Evolutionary conservation across 768 basidiomycete genomes (phyloP), one percentile per base, ranked within the genome.

Genomic region (Trametes cingulata): DNA sequence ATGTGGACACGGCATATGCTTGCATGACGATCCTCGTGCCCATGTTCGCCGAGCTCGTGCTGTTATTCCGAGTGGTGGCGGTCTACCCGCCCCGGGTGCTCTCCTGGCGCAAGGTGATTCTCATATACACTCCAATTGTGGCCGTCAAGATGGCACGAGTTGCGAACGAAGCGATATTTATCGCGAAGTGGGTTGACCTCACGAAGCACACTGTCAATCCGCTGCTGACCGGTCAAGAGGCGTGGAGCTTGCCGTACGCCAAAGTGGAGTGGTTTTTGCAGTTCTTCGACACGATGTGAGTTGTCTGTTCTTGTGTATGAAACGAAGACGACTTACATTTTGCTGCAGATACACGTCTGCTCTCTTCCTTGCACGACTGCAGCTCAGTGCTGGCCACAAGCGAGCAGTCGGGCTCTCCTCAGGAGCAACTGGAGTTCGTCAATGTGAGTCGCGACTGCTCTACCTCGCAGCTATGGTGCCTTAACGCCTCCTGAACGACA

Each of bases 1-100:
- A 29, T 12, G 8, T 60, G 8, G 35, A 53, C 24, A 55, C 48
- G 12, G 39, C 45, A 1, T 60, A 47, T 45, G 59, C 59, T 0
- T 49, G 14, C 43, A 29, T 55, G 29, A 35, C 27, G 12, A 37
- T 71, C 9, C 61, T 71, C 47, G 69, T 73, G 1, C 76, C 76
- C 15, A 47, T 76, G 1, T 65, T 77, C 46, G 69, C 76, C 20
- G 77, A 79, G 58, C 71, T 69, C 13, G 73, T 79, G 39, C 72
- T 79, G 9, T 41, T 76, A n/a, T 65, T 77, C 50, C 71, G 77
- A 0, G 68, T 79, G 12, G 55, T 71, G 25, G 72, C 74, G 2
- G 72, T 79, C 7, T 78, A 72, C 55, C 76, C 77, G 0, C 62
- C 65, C 1, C 52, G 51, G 4, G 39, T 52, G 2, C 69, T 71